These are phyloP conservation scores for Cordyceps farinosa DNA, from an alignment of 2,329 filamentous ascomycete genomes.

Conservation along the genomic window DNA sequence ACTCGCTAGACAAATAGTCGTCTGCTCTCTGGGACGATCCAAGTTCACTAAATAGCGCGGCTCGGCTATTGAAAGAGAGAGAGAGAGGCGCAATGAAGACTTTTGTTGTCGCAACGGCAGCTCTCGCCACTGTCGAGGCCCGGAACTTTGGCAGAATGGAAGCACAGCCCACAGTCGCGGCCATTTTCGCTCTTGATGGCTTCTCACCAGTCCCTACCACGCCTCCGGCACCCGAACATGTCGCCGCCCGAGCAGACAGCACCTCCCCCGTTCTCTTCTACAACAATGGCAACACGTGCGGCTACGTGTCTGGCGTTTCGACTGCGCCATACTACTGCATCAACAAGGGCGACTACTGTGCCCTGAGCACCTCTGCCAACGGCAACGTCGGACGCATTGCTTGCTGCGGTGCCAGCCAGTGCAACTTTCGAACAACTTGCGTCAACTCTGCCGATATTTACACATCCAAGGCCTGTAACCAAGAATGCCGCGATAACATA, in stretches of 20 bases:
- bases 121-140: slow-evolving; percentile 6
- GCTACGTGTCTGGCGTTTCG: slow-evolving; percentile 41
- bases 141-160: slow-evolving; percentile 6
- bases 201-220: slow-evolving; percentile 12
- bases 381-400: slow-evolving; percentile 35
- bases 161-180: slow-evolving; percentile 11
- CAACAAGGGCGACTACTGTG: slow-evolving; percentile 32
- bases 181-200: slow-evolving; percentile 14
- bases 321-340: slow-evolving; percentile 41
- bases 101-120: background rate
- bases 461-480: slow-evolving; percentile 36
- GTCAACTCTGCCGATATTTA: slow-evolving; percentile 36
- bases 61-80: background rate
- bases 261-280: slow-evolving; percentile 33
- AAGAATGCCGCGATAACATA: slow-evolving; percentile 38
- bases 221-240: slow-evolving; percentile 28
- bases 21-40: background rate
- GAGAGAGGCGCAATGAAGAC: background rate
- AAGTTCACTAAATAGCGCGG: background rate
- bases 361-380: slow-evolving; percentile 35
- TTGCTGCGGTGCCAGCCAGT: slow-evolving; percentile 38
- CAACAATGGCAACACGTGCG: slow-evolving; percentile 49
- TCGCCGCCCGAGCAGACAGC: slow-evolving; percentile 30
- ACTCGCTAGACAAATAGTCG: background rate
- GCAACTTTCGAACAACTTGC: slow-evolving; percentile 36